Base-by-base conservation (phyloP, 78 protist species). In the Dictyostelium firmibasis region DNA sequence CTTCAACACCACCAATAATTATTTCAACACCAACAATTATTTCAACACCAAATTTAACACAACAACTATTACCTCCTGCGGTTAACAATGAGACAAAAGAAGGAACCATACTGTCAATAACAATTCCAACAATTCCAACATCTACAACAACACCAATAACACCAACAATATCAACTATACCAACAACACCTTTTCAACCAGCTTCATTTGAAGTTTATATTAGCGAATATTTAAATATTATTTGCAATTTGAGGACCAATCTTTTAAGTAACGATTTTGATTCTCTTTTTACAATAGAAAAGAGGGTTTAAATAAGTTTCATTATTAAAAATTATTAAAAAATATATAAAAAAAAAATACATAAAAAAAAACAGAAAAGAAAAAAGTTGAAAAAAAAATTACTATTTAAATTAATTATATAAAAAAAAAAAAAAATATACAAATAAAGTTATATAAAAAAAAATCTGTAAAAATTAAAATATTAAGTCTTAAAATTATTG, bases 161-260 rank as follows among this genome's bases (percentile, higher is more conserved):
- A 50, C n/a, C 29, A 43, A 29, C 41, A 16, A 86, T 64, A 0
- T 2, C 70, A 23, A 29, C 76, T 5, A 33, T 29, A 29, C 50
- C 83, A 76, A 23, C 84, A 74, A 47, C 11, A 18, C 35, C 62
- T 10, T 50, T 64, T 14, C 27, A 9, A 18, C 35, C 62, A 7
- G 64, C 57, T 14, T 41, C 77, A 57, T 86, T 50, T 41, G 92
- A 86, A 13, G 85, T 38, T 33, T 88, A 53, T 67, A 79, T 64
- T n/a, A 62, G 41, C 43, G 86, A 88, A 44, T 88, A 88, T 79
- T 38, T 88, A 35, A 88, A 88, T 81, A 79, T 88, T 14, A 88
- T 88, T 27, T 57, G 85, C 25, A 38, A 79, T 67, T 57, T 88
- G 18, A 57, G 67, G 44, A 31, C 36, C 11, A 78, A 88, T 36